A percentile compares a stretch with the other conserved stretches of the same genome.
phyloP scores from a whole-genome alignment of 83 land plant species.

The Diphasiastrum complanatum region DNA sequence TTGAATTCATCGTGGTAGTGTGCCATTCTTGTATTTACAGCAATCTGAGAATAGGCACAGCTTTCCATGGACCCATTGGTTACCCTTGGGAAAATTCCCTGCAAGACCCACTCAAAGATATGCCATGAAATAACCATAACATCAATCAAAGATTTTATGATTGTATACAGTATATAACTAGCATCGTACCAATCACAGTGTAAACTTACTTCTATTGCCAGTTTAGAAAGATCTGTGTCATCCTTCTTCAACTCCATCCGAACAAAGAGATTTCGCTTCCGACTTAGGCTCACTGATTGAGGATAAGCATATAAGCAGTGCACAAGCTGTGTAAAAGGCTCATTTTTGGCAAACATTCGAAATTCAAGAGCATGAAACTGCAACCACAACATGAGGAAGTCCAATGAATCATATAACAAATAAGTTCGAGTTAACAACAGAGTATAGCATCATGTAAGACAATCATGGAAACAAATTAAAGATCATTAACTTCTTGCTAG shows the following conservation, averaged over 20 bases:
- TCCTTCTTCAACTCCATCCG: slow-evolving; percentile 78
- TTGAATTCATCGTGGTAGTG: slow-evolving; percentile 93
- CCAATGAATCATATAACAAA: not conserved
- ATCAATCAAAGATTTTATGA: not conserved
- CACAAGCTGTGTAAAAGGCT: slow-evolving; percentile 80
- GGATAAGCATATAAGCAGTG: slow-evolving; percentile 91
- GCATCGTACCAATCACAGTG: slow-evolving; percentile 53
- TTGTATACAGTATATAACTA: not conserved
- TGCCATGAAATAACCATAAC: not conserved
- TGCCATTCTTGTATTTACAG: slow-evolving; percentile 65
- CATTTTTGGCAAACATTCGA: slow-evolving; percentile 58
- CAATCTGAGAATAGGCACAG: slow-evolving; percentile 84
- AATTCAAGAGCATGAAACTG: slow-evolving; percentile 94
- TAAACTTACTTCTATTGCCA: too few species aligned
- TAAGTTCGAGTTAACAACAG: too few species aligned
- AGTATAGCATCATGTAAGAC: too few species aligned
- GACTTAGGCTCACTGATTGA: slow-evolving; percentile 67
- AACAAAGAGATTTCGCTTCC: slow-evolving; percentile 82
- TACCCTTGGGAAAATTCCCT: slow-evolving; percentile 73
- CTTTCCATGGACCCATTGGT: slow-evolving; percentile 48
- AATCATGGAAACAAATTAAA: too few species aligned
- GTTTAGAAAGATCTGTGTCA: slow-evolving; percentile 65
- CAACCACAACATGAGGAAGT: slow-evolving; percentile 5
- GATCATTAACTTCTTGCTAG: too few species aligned
- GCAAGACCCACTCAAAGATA: slow-evolving; percentile 13